A percentile compares a stretch with the other conserved stretches of the same genome.
Conservation (phyloP, 2,329 filamentous ascomycete genomes). For the Trichoderma simmonsii region DNA sequence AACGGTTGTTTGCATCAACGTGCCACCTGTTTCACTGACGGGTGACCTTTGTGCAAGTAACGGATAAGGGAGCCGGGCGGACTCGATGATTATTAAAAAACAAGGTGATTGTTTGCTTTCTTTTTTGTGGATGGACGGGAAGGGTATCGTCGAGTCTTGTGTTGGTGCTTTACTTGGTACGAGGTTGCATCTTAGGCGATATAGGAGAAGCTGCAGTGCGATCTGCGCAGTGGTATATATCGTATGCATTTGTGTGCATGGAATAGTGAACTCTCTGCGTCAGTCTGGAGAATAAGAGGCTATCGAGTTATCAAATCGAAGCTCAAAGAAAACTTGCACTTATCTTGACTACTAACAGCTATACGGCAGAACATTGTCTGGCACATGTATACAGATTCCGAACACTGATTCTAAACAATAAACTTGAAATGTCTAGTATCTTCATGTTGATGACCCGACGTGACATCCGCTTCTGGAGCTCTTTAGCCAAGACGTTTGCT, state of each 20-base stretch:
- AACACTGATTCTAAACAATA: not conserved
- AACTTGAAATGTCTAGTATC: not conserved
- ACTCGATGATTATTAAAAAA: not conserved
- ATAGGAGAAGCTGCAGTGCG: not conserved
- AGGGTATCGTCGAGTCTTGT: not conserved
- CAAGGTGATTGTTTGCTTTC: not conserved
- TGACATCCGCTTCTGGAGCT: not conserved
- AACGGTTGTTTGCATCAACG: not conserved
- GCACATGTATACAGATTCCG: not conserved
- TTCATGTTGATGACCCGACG: not conserved
- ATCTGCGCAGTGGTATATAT: not conserved
- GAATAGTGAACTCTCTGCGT: too few species aligned
- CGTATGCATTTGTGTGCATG: not conserved
- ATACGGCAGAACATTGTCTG: not conserved
- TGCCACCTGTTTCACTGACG: not conserved
- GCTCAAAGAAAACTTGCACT: too few species aligned
- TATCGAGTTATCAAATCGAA: too few species aligned
- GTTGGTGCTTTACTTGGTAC: not conserved
- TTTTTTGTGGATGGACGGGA: not conserved
- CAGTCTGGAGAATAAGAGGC: too few species aligned
- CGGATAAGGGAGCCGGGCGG: not conserved
- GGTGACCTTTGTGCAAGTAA: not conserved
- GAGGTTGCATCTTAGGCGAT: not conserved
- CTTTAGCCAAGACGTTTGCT: not conserved
- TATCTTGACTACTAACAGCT: too few species aligned